Evolutionary conservation across 2,329 filamentous ascomycete species (phyloP).

Genomic region (Talaromyces verruculosus): DNA sequence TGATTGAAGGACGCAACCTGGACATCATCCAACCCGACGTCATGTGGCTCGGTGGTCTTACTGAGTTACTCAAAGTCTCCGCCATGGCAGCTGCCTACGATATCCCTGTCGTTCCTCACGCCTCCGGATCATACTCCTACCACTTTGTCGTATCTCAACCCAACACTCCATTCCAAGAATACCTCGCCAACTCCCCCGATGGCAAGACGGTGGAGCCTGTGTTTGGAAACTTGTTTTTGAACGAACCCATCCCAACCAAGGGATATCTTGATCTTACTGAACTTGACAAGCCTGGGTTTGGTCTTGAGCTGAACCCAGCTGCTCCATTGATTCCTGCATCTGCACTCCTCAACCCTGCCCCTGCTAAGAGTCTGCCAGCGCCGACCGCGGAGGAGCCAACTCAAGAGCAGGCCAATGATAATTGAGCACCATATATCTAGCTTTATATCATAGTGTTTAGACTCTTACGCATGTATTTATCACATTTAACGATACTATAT

Average conservation of each 20-base stretch:
- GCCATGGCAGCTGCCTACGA: slow-evolving; percentile 91
- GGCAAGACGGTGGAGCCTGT: slow-evolving; percentile 87
- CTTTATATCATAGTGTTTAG: background rate
- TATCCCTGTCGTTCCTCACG: slow-evolving; percentile 92
- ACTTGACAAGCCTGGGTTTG: slow-evolving; percentile 87
- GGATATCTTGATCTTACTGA: slow-evolving; percentile 77
- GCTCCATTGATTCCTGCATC: slow-evolving; percentile 76
- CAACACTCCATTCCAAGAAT: slow-evolving; percentile 94
- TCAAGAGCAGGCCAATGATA: slow-evolving; percentile 26
- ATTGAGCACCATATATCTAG: background rate
- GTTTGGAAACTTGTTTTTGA: slow-evolving; percentile 85
- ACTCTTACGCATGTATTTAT: background rate
- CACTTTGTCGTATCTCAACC: slow-evolving; percentile 93
- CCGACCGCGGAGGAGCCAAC: slow-evolving; percentile 25
- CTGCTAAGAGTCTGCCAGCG: slow-evolving; percentile 45
- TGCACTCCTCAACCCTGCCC: slow-evolving; percentile 69
- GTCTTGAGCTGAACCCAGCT: slow-evolving; percentile 78
- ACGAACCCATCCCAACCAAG: slow-evolving; percentile 83
- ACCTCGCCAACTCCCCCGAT: slow-evolving; percentile 88
- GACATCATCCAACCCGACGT: slow-evolving; percentile 95
- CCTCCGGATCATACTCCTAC: slow-evolving; percentile 90
- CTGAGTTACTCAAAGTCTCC: slow-evolving; percentile 84
- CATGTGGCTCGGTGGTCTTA: slow-evolving; percentile 95
- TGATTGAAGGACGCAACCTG: slow-evolving; percentile 85
- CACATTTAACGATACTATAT: background rate